Base-by-base conservation (phyloP, 2,329 filamentous ascomycete species). In the Arthrinium phaeospermum region DNA sequence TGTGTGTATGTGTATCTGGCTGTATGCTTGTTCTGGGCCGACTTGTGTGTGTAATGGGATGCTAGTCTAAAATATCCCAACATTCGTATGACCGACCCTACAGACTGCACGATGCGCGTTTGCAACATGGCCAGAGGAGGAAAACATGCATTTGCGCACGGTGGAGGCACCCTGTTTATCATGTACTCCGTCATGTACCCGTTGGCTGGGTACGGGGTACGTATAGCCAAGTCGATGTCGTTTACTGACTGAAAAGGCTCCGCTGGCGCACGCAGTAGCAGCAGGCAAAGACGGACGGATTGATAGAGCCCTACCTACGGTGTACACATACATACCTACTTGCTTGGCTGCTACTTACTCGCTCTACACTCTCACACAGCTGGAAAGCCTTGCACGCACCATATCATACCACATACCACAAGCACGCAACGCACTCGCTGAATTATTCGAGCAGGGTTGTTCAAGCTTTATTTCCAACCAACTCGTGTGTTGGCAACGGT, bases 341-440 rank as follows among this genome's bases (percentile, higher is more conserved):
- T 37, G 37, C 37, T 37, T 30, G 27, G 27, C 37, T 37, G 37
- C 37, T 37, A 61, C 53, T 37, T 34, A 16, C 24, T 30, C 24
- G 6, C 13, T 34, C 16, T 75, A 73, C 70, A 72, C 72, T 72
- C 72, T 71, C 74, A 75, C 72, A 71, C 72, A 73, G 75, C 73
- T 53, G 64, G 30, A 64, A 64, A 64, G 34, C 57, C 67, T 69
- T 49, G 67, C 67, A 22, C 67, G 67, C 67, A 47, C 67, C 67
- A 37, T 69, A 69, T 69, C 67, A 69, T 69, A 64, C 34, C 57
- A 61, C 53, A 64, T 41, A 45, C 13, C 44, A 45, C 44, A 41
- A 41, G 57, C 57, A 64, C 57, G 57, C 57, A 64, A 41, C 57
- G 57, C 57, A 41, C 57, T 64, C 57, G 57, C 34, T n/a, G 34